Base-by-base conservation (phyloP, 495 filamentous ascomycete species). In the Penicillium canescens region DNA sequence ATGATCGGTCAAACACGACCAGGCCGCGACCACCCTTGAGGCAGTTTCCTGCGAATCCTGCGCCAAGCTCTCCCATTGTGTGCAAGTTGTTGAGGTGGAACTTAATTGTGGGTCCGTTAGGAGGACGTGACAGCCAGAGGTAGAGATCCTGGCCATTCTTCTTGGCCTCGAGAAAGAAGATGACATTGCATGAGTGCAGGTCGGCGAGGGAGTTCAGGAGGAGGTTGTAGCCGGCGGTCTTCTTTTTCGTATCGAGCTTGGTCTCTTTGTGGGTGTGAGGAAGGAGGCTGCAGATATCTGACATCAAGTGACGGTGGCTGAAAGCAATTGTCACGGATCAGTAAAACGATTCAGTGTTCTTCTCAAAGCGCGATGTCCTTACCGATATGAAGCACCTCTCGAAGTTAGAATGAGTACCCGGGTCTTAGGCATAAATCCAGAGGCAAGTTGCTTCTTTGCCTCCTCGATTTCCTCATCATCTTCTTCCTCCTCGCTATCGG, bases 101-200 rank as follows among this genome's bases (percentile, higher is more conserved):
- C 76, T 96, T 97, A 56, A 96, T 82, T 0, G 92, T 96, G 5
- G 93, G 94, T 0, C 94, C 94, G 66, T 99, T 99, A 8, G 94
- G 94, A 3, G 91, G 87, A 65, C 95, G 95, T 71, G 88, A 83
- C 66, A 97, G 81, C 93, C 93, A 96, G 40, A 93, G 80, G 68
- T 96, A 98, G 33, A 95, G 74, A 79, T 98, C 94, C 69, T 95
- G 87, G 35, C 90, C 91, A 35, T 71, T 74, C 73, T 98, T 98
- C 55, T 91, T 79, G 48, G 92, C 94, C 75, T 98, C 94, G 68
- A 97, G 94, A 75, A 96, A 99, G 55, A 96, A 80, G 46, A 98
- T 86, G 71, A 97, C 94, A 75, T 99, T 99, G 84, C 93, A 97
- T 60, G 96, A 98, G 79, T 97, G 96, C 16, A 99, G 83, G 60